Base-by-base conservation (phyloP, 441 rosid genomes). In the Arabidopsis lyrata region DNA sequence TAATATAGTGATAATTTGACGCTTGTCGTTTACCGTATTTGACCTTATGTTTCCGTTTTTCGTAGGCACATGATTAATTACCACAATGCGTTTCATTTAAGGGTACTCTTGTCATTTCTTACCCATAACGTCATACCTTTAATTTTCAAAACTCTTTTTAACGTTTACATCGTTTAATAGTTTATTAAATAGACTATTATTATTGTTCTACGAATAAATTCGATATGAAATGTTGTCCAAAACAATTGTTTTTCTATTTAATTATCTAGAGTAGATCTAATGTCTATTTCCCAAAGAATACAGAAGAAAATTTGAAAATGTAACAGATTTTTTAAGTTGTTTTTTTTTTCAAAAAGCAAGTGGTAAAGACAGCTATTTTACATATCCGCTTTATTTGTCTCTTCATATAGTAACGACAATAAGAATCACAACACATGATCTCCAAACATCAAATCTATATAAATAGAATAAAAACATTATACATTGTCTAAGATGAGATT, bases 401-500 rank as follows among this genome's bases (percentile, higher is more conserved):
- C 35, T 66, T 31, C 41, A 9, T 68, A 16, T 54, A 61, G 18
- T 69, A 65, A 49, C 34, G 10, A 50, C 15, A 56, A 65, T 41
- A 60, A 52, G 45, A 60, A 16, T 66, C 69, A 44, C 70, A 66
- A 18, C 53, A 52, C 73, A 72, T 77, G 81, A 72, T 72, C 53
- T 72, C 55, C 49, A 52, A 64, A 52, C n/a, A 77, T 36, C 63
- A 68, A 16, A 59, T 58, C 49, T 36, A 36, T 38, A 57, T 38
- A 27, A 38, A 52, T 20, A 70, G 50, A 63, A 49, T 6, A 48
- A 44, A 56, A 65, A 10, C 32, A 72, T 66, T 45, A 72, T 72
- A 61, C 45, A 72, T 66, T 35, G 77, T 54, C 81, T n/a, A 67
- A 63, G 66, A 78, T 78, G 75, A 73, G 36, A 68, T 31, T 66